Percentiles rank a stretch among this genome's conserved stretches.
Evolutionary conservation across 2,329 filamentous ascomycete genomes (phyloP).

Genomic region (Colletotrichum navitas): DNA sequence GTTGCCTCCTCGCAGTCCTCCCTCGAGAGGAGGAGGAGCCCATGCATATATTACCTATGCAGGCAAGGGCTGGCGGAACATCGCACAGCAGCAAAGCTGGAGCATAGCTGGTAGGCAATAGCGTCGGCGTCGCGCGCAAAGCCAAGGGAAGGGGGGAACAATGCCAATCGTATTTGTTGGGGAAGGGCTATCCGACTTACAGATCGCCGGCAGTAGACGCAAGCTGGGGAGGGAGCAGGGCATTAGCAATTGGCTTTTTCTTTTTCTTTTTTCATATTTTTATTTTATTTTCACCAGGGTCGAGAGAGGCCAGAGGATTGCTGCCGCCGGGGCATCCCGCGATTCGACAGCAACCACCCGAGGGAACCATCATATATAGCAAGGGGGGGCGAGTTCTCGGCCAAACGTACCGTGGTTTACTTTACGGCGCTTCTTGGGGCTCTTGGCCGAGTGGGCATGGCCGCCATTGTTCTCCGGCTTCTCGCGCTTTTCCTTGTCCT

Average conservation of each 20-base stretch:
- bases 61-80: slow-evolving; percentile 34
- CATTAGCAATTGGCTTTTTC: slow-evolving; percentile 47
- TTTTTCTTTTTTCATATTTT: too few species aligned
- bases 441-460: slow-evolving; percentile 56
- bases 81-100: slow-evolving; percentile 33
- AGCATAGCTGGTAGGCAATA: slow-evolving; percentile 25
- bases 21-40: background rate
- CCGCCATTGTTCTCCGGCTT: slow-evolving; percentile 49
- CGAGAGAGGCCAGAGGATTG: slow-evolving; percentile 42
- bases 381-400: background rate
- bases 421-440: slow-evolving; percentile 87
- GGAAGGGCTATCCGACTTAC: slow-evolving; percentile 69
- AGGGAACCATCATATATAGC: background rate
- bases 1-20: slow-evolving; percentile 14
- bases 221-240: slow-evolving; percentile 69
- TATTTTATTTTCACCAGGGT: slow-evolving; percentile 29
- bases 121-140: slow-evolving; percentile 25
- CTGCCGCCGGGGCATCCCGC: slow-evolving; percentile 34
- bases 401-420: slow-evolving; percentile 83
- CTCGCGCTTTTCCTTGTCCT: slow-evolving; percentile 46
- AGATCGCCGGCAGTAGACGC: slow-evolving; percentile 90
- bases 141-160: background rate
- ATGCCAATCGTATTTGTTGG: slow-evolving; percentile 47
- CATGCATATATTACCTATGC: slow-evolving; percentile 20
- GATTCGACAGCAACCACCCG: slow-evolving; percentile 24